Evolutionary conservation across 352 stramenopile genomes (phyloP), one percentile per base, ranked within the genome.

Genomic region (Globisporangium lucens): DNA sequence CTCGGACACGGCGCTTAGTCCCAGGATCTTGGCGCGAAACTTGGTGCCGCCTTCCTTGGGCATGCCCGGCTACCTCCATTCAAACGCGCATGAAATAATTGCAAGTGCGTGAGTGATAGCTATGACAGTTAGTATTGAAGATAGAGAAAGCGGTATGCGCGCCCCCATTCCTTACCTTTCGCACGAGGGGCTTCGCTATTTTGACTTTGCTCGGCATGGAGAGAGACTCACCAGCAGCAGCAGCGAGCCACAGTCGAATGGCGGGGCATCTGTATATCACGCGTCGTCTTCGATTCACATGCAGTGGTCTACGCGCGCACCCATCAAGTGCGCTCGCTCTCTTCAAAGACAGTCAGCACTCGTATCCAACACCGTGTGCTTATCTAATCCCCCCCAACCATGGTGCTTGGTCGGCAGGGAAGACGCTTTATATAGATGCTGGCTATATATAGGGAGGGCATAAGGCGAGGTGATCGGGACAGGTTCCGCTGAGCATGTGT

Each of bases 21-120:
- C 71, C 5, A 88, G 61, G 60, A 89, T 85, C 47, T 87, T 89
- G 72, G 65, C 76, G 43, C 79, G 76, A 30, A 89, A 89, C 68
- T 85, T 90, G 52, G 57, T 53, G 2, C 66, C 62, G 49, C 27
- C 70, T 7, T 90, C 79, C 52, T 90, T 79, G n/a, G 78, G 62
- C 7, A 38, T 59, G 0, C 63, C 74, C 46, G 65, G 49, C 71
- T 80, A 20, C n/a, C n/a, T 7, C 1, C 10, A 67, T 49, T 2
- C 24, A 62, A n/a, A 29, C 33, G 2, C 56, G 30, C 49, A 63
- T 7, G n/a, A 17, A 56, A 33, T 33, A 9, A 2, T 22, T 3
- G 15, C 24, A 0, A 53, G 33, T 43, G 17, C 3, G 17, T 56
- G 17, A 33, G 12, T 2, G 20, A 1, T 15, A 24, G 0, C 27